Evolutionary conservation across 2,329 filamentous ascomycete species (phyloP).

Genomic region (Cladobotryum mycophilum): DNA sequence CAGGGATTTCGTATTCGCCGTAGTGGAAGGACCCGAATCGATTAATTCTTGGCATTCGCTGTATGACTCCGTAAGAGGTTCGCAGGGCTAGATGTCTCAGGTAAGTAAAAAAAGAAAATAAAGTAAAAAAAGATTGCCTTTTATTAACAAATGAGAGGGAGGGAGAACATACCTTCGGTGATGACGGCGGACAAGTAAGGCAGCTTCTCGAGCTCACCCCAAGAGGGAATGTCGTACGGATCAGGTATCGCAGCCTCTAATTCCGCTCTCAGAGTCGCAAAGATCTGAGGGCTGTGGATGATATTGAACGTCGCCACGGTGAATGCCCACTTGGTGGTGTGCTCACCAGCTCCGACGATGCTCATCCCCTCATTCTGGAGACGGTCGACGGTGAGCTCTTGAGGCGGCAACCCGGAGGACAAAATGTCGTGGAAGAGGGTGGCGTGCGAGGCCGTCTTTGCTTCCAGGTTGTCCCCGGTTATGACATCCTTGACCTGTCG

Average conservation of each 20-base stretch:
- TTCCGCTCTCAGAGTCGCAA: slow-evolving; percentile 27
- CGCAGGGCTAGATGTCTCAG: background rate
- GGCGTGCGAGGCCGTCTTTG: slow-evolving; percentile 2
- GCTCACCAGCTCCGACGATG: slow-evolving; percentile 30
- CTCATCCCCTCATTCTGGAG: slow-evolving; percentile 27
- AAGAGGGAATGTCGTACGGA: slow-evolving; percentile 7
- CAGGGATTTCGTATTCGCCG: background rate
- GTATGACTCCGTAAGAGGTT: background rate
- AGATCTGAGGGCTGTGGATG: slow-evolving; percentile 24
- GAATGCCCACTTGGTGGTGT: slow-evolving; percentile 30
- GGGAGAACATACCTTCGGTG: background rate
- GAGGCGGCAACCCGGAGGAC: slow-evolving; percentile 21
- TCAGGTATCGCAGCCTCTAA: slow-evolving; percentile 16
- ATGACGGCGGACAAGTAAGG: slow-evolving; percentile 33
- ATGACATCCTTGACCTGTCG: background rate
- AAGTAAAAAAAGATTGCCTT: too few species aligned
- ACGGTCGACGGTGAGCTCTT: slow-evolving; percentile 27
- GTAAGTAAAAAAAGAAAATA: too few species aligned
- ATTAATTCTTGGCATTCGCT: background rate
- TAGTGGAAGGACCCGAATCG: background rate
- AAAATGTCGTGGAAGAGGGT: slow-evolving; percentile 26
- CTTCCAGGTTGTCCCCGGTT: background rate
- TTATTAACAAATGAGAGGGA: background rate
- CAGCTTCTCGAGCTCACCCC: slow-evolving; percentile 25
- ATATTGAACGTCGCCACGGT: slow-evolving; percentile 29